Conservation (phyloP, 495 filamentous ascomycete genomes). For the Talaromyces proteolyticus region DNA sequence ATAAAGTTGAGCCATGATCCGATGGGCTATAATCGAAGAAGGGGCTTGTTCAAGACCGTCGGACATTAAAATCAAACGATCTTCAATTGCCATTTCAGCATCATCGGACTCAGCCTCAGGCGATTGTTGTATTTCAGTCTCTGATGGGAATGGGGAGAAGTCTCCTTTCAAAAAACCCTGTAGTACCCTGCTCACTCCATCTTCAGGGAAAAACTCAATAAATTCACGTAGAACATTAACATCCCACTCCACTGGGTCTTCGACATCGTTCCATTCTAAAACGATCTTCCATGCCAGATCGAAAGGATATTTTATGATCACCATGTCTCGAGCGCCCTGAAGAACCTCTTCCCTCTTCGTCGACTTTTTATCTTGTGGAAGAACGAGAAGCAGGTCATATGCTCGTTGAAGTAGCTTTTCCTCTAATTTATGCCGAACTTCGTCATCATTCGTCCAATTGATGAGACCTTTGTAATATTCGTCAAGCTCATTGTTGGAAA, state of each 20-base stretch:
- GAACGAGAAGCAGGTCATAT: slow-evolving; percentile 66
- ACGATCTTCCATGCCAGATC: slow-evolving; percentile 84
- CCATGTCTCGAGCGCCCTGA: slow-evolving; percentile 79
- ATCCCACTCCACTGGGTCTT: slow-evolving; percentile 67
- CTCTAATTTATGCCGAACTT: slow-evolving; percentile 75
- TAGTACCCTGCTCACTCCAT: slow-evolving; percentile 73
- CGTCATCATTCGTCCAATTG: slow-evolving; percentile 86
- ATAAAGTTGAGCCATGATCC: slow-evolving; percentile 81
- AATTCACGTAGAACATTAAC: slow-evolving; percentile 69
- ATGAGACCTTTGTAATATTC: slow-evolving; percentile 73
- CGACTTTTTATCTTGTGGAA: slow-evolving; percentile 57
- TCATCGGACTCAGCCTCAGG: slow-evolving; percentile 25
- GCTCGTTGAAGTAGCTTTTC: slow-evolving; percentile 82
- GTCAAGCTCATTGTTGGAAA: slow-evolving; percentile 63
- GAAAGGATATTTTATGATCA: slow-evolving; percentile 92
- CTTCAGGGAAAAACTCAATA: slow-evolving; percentile 76
- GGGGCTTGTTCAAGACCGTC: slow-evolving; percentile 69
- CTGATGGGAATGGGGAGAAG: slow-evolving; percentile 70
- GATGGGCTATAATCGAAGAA: slow-evolving; percentile 74
- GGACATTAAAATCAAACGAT: slow-evolving; percentile 72
- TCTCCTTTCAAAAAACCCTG: slow-evolving; percentile 76
- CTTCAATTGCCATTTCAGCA: slow-evolving; percentile 56
- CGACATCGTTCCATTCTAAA: slow-evolving; percentile 81
- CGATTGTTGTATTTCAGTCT: slow-evolving; percentile 21
- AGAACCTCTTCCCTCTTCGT: slow-evolving; percentile 63